These are phyloP conservation scores for Hyparrhenia diplandra DNA, from an alignment of 176 grass and related monocot genomes.

Conservation along the genomic window DNA sequence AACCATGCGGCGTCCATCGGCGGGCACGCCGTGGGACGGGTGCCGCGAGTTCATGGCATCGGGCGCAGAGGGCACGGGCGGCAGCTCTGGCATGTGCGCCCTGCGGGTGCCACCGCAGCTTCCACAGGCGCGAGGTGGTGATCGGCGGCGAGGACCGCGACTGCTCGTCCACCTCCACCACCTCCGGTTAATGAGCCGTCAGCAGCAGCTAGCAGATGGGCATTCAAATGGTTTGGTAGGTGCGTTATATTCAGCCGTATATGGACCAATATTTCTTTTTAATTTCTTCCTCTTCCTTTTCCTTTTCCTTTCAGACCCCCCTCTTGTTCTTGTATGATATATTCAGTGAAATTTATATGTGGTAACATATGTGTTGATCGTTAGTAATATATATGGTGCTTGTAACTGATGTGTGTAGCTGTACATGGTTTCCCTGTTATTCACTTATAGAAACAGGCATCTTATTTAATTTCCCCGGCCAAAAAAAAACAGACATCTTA, in stretches of 20 bases:
- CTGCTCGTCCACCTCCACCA: slow-evolving; percentile 27
- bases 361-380: background rate
- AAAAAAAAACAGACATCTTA: too few species aligned
- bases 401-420: background rate
- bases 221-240: background rate
- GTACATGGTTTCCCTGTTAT: background rate
- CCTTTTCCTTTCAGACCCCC: background rate
- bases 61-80: slow-evolving; percentile 29
- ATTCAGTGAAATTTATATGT: background rate
- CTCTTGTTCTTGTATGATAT: background rate
- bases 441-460: too few species aligned
- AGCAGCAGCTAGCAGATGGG: background rate
- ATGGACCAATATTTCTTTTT: background rate
- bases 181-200: slow-evolving; percentile 3
- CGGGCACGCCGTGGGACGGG: slow-evolving; percentile 59
- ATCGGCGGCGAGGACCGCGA: background rate
- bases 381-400: background rate
- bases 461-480: too few species aligned
- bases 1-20: slow-evolving; percentile 71
- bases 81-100: slow-evolving; percentile 48
- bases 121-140: slow-evolving; percentile 63
- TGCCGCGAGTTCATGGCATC: slow-evolving; percentile 80
- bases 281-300: too few species aligned
- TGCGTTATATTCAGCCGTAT: slow-evolving; percentile 17
- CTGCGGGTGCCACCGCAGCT: slow-evolving; percentile 71